Evolutionary conservation across 2,329 filamentous ascomycete genomes (phyloP).

Genomic region (Ophidiomyces ophidiicola): DNA sequence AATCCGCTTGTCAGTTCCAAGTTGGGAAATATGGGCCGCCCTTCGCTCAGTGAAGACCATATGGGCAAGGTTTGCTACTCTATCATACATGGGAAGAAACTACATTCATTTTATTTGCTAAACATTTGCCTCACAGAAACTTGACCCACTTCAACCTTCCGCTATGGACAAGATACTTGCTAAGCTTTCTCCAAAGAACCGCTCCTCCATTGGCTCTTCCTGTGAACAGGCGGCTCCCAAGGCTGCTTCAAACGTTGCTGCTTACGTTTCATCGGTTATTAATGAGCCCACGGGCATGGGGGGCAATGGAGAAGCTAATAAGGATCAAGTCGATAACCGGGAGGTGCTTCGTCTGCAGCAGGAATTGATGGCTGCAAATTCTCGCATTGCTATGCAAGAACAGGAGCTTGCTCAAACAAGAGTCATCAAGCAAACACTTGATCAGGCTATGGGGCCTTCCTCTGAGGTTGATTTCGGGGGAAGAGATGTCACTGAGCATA

Average conservation of each 20-base stretch:
- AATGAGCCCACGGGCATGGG: constrained; percentile 22
- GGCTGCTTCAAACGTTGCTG: not conserved
- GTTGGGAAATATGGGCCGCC: constrained; percentile 23
- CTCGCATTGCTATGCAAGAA: constrained; percentile 48
- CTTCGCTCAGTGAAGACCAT: constrained; percentile 19
- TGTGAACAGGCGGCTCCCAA: not conserved
- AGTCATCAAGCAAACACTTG: constrained; percentile 49
- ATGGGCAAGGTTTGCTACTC: constrained; percentile 28
- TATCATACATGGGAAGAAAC: not conserved
- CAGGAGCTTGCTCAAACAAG: constrained; percentile 49
- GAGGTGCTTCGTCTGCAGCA: constrained; percentile 46
- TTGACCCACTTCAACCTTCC: constrained; percentile 28
- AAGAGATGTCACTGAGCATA: constrained; percentile 40
- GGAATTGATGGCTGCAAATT: constrained; percentile 45
- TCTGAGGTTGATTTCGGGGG: constrained; percentile 41
- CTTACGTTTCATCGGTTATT: not conserved
- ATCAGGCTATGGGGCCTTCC: constrained; percentile 44
- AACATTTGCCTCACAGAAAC: constrained; percentile 37
- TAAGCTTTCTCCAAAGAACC: constrained; percentile 30
- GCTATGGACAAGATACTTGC: constrained; percentile 52
- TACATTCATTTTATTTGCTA: constrained; percentile 18
- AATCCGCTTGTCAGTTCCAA: constrained; percentile 27
- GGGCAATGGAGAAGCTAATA: constrained; percentile 16
- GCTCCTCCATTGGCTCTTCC: constrained; percentile 12
- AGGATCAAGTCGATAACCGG: constrained; percentile 26